Evolutionary conservation across 1,139 yeast genomes (phyloP).

Genomic region (Komagataea norvegica): DNA sequence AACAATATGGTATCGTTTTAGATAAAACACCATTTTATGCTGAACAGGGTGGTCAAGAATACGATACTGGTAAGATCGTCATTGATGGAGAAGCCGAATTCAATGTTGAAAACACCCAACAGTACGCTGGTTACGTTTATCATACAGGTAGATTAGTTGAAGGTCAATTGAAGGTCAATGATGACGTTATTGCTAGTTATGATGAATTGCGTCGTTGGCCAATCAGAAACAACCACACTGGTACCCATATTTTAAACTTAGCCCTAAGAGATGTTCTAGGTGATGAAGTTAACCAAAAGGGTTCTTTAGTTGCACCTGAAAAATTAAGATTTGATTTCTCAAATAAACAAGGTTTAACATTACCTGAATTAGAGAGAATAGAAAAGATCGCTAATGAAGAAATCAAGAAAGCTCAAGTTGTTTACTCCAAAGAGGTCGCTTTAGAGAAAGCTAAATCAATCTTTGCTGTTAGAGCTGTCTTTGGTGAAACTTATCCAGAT

Average conservation of each 20-base stretch:
- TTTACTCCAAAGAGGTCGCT: conserved; percentile 78
- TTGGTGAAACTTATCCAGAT: conserved; percentile 98
- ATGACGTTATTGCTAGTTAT: conserved; percentile 75
- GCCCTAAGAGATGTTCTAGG: conserved; percentile 87
- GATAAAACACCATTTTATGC: conserved; percentile 95
- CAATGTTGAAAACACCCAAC: conserved; percentile 85
- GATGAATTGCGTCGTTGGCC: conserved; percentile 97
- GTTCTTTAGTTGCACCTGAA: conserved; percentile 94
- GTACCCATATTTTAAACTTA: conserved; percentile 90
- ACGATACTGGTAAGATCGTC: conserved; percentile 88
- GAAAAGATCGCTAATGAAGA: conserved; percentile 71
- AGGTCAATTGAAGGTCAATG: conserved; percentile 66
- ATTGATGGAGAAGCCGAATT: conserved; percentile 86
- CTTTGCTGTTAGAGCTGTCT: conserved; percentile 90
- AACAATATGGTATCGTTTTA: conserved; percentile 72
- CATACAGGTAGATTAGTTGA: conserved; percentile 86
- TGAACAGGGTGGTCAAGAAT: conserved; percentile 99
- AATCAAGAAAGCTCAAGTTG: conserved; percentile 65
- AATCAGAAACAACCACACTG: conserved; percentile 95
- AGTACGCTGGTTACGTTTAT: conserved; percentile 88
- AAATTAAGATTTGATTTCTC: conserved; percentile 94
- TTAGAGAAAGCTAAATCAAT: conserved; percentile 69
- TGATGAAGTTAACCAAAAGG: conserved; percentile 88
- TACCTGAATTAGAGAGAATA: conserved; percentile 66
- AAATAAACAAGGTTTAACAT: conserved; percentile 74